Base-by-base conservation (phyloP, 73 alveolate genomes). In the Urostyla sp. region DNA sequence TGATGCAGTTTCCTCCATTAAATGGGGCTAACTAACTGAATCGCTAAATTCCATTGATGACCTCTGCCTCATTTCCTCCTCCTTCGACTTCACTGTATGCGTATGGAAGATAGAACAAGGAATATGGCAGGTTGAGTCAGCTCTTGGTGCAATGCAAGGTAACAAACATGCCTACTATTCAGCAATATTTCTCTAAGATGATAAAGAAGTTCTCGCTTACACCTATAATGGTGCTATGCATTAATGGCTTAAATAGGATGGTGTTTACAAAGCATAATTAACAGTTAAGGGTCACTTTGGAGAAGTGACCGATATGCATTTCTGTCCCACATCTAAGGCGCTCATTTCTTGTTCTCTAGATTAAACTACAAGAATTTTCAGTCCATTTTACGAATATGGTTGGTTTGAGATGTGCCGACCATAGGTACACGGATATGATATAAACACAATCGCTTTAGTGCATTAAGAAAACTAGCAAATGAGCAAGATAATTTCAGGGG, bases 321-420 rank as follows among this genome's bases (percentile, higher is more conserved):
- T 96, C 97, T 96, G 90, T 53, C 80, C 83, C 0, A 44, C 90
- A 20, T 55, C 80, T 8, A 84, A 83, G 66, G 79, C 78, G 80
- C 67, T 93, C 15, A 72, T 96, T 35, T 83, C 98, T 63, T 90
- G 97, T 72, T 85, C 97, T 69, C 88, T 75, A 35, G 99, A 96
- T 88, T 93, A 96, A 75, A 95, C 99, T 4, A 90, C 98, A 18
- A 79, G 99, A 76, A 34, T 95, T 78, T 67, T 67, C 94, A 0
- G 44, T 45, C 46, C 87, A 91, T 90, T 80, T 63, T 67, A 91
- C 27, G 78, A 83, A 37, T 72, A 72, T 36, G 90, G 91, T 26
- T 96, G 98, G 96, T 88, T 72, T 75, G 99, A 96, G 83, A 67
- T 94, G 38, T 80, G 95, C 30, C 85, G 99, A 32, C 99, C 99